phyloP scores from a whole-genome alignment of 148 eudicot genomes.

The Dysphania ambrosioides region DNA sequence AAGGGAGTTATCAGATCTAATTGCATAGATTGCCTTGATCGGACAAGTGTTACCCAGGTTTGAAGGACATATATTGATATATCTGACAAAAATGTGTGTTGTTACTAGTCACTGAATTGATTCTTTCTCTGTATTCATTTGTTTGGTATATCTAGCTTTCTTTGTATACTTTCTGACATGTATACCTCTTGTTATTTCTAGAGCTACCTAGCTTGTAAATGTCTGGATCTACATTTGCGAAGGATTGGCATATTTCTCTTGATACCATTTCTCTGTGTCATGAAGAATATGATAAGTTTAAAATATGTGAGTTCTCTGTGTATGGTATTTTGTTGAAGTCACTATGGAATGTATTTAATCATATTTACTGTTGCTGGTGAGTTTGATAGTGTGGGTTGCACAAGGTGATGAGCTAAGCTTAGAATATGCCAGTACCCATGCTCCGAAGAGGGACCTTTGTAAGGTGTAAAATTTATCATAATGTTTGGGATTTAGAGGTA shows the following conservation, averaged over 20 bases:
- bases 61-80: conserved; percentile 22
- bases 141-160: background rate
- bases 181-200: conserved; percentile 13
- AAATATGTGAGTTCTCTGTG: conserved; percentile 47
- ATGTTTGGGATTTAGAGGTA: background rate
- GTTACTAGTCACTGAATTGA: background rate
- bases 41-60: conserved; percentile 98
- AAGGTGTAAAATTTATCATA: conserved; percentile 39
- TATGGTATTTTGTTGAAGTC: background rate
- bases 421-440: conserved; percentile 88
- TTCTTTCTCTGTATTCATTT: background rate
- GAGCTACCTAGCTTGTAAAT: conserved; percentile 76
- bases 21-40: conserved; percentile 97
- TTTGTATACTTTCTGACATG: conserved; percentile 2
- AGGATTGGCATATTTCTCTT: conserved; percentile 57
- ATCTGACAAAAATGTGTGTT: background rate
- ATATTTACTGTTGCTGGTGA: conserved; percentile 19
- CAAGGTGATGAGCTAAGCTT: conserved; percentile 98
- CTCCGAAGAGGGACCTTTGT: conserved; percentile 92
- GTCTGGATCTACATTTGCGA: conserved; percentile 59
- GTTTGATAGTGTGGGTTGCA: conserved; percentile 79
- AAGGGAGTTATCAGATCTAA: conserved; percentile 81
- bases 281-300: conserved; percentile 72
- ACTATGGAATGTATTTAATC: conserved; percentile 9
- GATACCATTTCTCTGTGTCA: conserved; percentile 50